Conservation (phyloP, 768 basidiomycete species). For the Trametes elegans region DNA sequence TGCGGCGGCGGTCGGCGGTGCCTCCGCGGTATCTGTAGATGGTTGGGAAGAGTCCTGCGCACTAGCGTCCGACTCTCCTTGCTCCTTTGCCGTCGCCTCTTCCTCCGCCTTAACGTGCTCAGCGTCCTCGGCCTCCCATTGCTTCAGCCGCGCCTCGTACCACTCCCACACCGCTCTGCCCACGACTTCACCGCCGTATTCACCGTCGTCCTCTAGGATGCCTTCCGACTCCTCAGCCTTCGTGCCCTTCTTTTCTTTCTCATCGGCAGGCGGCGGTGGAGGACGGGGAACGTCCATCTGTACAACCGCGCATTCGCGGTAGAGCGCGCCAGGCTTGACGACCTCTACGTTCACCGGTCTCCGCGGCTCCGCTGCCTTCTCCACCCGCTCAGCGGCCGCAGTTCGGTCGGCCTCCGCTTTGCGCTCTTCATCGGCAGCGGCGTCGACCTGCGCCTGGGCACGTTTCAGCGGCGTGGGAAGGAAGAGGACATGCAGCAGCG, state of each 20-base stretch:
- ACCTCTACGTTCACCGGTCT: conserved; percentile 48
- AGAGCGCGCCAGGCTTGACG: conserved; percentile 74
- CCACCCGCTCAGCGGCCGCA: conserved; percentile 2
- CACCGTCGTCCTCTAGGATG: conserved; percentile 54
- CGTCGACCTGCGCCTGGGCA: conserved; percentile 30
- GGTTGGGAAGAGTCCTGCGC: not conserved
- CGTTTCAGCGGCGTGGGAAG: conserved; percentile 77
- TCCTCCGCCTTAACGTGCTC: conserved; percentile 13
- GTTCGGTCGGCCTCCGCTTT: conserved; percentile 16
- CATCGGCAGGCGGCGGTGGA: conserved; percentile 19
- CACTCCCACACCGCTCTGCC: conserved; percentile 77
- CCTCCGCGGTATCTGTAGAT: not conserved
- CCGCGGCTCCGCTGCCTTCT: conserved; percentile 1
- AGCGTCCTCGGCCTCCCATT: conserved; percentile 48
- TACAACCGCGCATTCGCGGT: conserved; percentile 73
- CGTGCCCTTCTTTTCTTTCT: conserved; percentile 20
- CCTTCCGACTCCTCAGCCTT: conserved; percentile 23
- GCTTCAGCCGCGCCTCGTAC: conserved; percentile 63
- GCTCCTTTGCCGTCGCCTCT: conserved; percentile 6
- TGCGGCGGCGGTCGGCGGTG: not conserved
- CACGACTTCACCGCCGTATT: conserved; percentile 66
- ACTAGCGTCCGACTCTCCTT: conserved; percentile 1
- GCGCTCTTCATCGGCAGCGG: conserved; percentile 25
- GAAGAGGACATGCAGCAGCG: conserved; percentile 78
- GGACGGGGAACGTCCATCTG: conserved; percentile 21